Evolutionary conservation across 805 yeast species (phyloP).

Genomic region (Metahyphopichia silvanorum): DNA sequence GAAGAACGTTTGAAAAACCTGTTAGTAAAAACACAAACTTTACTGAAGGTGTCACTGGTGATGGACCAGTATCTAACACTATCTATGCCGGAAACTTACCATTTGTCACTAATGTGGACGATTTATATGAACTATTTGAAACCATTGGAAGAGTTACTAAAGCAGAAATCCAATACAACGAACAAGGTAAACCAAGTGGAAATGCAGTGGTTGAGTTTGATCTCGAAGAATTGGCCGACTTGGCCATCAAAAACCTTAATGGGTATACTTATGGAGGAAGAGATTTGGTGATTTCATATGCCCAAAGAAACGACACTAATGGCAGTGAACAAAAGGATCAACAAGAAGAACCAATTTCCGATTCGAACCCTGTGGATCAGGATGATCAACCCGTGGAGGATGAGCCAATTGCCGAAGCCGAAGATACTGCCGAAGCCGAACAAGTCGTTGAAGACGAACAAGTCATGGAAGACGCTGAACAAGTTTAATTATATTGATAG

Average conservation of each 20-base stretch:
- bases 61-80: conserved; percentile 45
- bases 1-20: conserved; percentile 23
- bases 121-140: conserved; percentile 80
- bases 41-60: conserved; percentile 63
- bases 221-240: conserved; percentile 61
- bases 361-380: background rate
- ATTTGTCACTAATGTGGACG: conserved; percentile 82
- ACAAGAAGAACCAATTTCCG: background rate
- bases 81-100: conserved; percentile 81
- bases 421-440: conserved; percentile 1
- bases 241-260: conserved; percentile 71
- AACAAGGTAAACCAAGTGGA: conserved; percentile 71
- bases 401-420: conserved; percentile 1
- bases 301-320: conserved; percentile 26
- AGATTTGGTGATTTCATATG: conserved; percentile 65
- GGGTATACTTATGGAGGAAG: conserved; percentile 85
- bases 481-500: conserved; percentile 2
- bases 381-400: background rate
- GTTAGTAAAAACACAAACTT: conserved; percentile 48
- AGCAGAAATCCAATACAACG: conserved; percentile 69
- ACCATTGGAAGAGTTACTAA: conserved; percentile 71
- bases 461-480: conserved; percentile 1
- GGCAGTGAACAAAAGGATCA: conserved; percentile 1
- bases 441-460: conserved; percentile 1
- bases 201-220: conserved; percentile 81